phyloP scores from a whole-genome alignment of 192 early-diverging fungal genomes.

The Oehlia diaphana region DNA sequence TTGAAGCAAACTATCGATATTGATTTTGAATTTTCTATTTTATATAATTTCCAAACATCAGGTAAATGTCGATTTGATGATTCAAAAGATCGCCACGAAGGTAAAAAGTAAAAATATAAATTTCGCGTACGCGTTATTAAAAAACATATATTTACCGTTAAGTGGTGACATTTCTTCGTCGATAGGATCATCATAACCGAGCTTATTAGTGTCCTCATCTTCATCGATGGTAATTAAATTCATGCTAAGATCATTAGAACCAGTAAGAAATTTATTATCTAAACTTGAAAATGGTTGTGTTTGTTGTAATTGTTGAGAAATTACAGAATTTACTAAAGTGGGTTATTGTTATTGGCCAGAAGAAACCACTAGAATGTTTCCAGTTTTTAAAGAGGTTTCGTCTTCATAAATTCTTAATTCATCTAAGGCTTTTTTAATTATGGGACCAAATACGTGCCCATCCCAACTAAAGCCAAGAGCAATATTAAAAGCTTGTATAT shows the following conservation, averaged over 20 bases:
- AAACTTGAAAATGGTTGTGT: neutral
- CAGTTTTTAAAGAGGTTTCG: neutral
- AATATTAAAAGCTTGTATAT: conserved; percentile 30
- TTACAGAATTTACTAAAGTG: neutral
- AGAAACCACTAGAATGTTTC: neutral
- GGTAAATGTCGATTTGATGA: too few species aligned
- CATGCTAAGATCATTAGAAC: neutral
- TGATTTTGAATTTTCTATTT: too few species aligned
- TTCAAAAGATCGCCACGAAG: too few species aligned
- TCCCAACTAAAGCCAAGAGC: conserved; percentile 26
- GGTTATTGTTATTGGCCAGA: neutral
- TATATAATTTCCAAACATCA: too few species aligned
- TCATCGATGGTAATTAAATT: neutral
- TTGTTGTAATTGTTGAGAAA: neutral
- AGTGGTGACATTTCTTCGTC: neutral
- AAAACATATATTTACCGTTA: neutral
- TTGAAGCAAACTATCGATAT: too few species aligned
- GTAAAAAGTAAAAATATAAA: too few species aligned
- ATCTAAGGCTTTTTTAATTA: conserved; percentile 29
- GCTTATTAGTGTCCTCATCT: neutral
- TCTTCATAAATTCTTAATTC: conserved; percentile 24
- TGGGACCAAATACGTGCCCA: conserved; percentile 14
- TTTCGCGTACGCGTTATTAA: too few species aligned
- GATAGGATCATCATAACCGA: neutral
- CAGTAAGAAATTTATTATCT: neutral